Evolutionary conservation across 306 rosid species (phyloP).

Genomic region (Medicago truncatula): DNA sequence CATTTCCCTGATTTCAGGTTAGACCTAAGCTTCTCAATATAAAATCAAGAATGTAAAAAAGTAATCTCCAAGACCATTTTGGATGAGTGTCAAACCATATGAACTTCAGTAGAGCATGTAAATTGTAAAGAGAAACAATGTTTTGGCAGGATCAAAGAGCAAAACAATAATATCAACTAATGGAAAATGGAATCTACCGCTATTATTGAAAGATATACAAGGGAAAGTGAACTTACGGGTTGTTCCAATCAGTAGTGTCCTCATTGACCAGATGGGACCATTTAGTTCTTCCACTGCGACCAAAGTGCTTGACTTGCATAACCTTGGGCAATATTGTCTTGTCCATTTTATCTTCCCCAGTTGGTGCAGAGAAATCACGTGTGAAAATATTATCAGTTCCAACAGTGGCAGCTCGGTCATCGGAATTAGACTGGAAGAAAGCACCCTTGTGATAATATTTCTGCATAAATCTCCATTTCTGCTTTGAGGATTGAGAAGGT

Average conservation of each 20-base stretch:
- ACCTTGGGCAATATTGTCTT: constrained; percentile 94
- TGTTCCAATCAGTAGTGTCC: constrained; percentile 98
- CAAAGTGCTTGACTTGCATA: constrained; percentile 99
- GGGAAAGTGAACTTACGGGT: constrained; percentile 70
- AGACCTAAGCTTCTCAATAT: constrained; percentile 30
- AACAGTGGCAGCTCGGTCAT: constrained; percentile 59
- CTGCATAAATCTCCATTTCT: constrained; percentile 98
- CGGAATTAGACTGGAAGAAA: constrained; percentile 78
- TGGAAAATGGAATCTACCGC: background rate
- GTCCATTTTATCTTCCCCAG: constrained; percentile 98
- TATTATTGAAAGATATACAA: constrained; percentile 15
- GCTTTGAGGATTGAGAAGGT: constrained; percentile 60
- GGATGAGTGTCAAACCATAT: constrained; percentile 27
- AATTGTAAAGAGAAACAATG: background rate
- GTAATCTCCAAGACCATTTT: background rate
- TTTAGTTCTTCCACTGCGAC: constrained; percentile 96
- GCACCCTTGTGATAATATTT: constrained; percentile 97
- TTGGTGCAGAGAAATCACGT: constrained; percentile 95
- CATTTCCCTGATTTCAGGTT: constrained; percentile 21
- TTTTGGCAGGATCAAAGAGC: constrained; percentile 13
- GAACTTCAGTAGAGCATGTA: constrained; percentile 20
- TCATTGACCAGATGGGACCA: constrained; percentile 99
- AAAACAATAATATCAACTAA: constrained; percentile 18
- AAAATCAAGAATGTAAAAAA: constrained; percentile 9
- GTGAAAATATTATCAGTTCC: constrained; percentile 61